Base-by-base conservation (phyloP, 2,329 filamentous ascomycete species). In the Aphanoascus verrucosus region DNA sequence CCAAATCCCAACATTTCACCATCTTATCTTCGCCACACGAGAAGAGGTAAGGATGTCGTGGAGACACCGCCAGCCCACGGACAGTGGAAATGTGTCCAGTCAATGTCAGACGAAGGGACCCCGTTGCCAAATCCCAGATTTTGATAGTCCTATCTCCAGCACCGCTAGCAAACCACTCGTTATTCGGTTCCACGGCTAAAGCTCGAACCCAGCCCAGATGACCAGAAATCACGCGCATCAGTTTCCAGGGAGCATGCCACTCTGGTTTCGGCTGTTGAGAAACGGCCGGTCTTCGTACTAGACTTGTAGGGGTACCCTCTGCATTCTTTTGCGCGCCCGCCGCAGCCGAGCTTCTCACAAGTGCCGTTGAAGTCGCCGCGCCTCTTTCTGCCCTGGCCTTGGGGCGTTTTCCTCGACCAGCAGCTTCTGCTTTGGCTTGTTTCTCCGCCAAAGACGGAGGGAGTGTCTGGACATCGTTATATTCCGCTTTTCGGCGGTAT, bases 1-100 rank as follows among this genome's bases (percentile, higher is more conserved):
- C 93, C 60, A 98, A 74, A 73, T 98, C 93, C 93, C 93, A 98
- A 73, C 93, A 98, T 72, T 98, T 98, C 58, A 98, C 93, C 90
- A 96, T 96, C 75, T 98, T 98, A 69, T 98, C 93, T 71, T 98
- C 93, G 55, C 88, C 94, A 65, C 93, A 98, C 9, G 89, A 95
- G 71, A 98, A 98, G 8, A 98, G 79, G 66, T 98, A 98, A 0
- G 93, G 94, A 71, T 98, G 93, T 45, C 93, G 78, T 14, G 90
- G 87, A 17, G 88, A 95, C 6, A 98, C 88, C 0, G 91, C 93
- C 46, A 98, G 78, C 1, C 93, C 93, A 51, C 90, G 83, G 0
- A 96, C 90, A 3, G 88, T 94, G 47, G 88, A 94, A 64, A 95
- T 96, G 70, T 96, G 91, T 35, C 91, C 91, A 1, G 91, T 97